Evolutionary conservation across 2,329 filamentous ascomycete genomes (phyloP).

Genomic region (Cordyceps farinosa): DNA sequence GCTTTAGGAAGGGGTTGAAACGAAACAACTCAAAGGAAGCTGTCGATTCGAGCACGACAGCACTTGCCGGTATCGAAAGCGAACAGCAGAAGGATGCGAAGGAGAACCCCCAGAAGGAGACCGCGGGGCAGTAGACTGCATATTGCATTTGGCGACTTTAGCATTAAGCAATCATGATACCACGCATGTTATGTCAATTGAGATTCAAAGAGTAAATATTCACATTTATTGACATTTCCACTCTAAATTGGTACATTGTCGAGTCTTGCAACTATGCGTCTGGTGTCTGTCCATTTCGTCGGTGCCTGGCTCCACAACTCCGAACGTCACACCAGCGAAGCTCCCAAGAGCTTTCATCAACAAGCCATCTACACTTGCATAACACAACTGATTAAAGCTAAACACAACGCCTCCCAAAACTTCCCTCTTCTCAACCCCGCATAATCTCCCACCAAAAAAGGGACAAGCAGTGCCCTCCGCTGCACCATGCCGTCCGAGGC

Average conservation of each 20-base stretch:
- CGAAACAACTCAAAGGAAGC: not conserved
- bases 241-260: not conserved
- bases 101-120: not conserved
- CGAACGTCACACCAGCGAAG: not conserved
- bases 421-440: not conserved
- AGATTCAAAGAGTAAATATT: not conserved
- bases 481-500: not conserved
- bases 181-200: not conserved
- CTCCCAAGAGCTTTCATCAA: not conserved
- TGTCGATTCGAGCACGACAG: not conserved
- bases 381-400: not conserved
- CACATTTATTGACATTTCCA: no score
- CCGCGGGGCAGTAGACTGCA: not conserved
- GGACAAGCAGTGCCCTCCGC: not conserved
- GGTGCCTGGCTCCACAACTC: constrained; percentile 2
- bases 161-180: not conserved
- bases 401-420: not conserved
- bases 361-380: not conserved
- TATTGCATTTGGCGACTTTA: not conserved
- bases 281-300: not conserved
- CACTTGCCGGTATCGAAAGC: not conserved
- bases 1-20: not conserved
- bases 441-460: not conserved
- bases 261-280: not conserved
- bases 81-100: not conserved